Evolutionary conservation across 306 rosid genomes (phyloP).

Genomic region (Malus sylvestris): DNA sequence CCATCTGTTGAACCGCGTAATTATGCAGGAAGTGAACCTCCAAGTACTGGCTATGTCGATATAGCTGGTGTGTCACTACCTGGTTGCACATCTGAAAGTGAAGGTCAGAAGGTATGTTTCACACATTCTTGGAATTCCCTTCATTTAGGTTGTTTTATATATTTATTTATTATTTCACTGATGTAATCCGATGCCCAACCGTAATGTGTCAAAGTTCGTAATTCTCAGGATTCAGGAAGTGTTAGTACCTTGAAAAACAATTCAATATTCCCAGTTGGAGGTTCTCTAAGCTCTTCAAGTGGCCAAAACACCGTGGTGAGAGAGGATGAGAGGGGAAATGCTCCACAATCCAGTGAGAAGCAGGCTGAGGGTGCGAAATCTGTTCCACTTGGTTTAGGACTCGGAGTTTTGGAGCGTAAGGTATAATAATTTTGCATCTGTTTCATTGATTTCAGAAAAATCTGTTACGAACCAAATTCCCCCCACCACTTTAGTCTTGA

Average conservation of each 20-base stretch:
- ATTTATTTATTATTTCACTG: slow-evolving; percentile 1
- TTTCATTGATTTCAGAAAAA: background rate
- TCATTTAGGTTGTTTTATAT: background rate
- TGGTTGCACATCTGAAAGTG: slow-evolving; percentile 36
- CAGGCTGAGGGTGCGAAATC: slow-evolving; percentile 43
- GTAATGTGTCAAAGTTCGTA: slow-evolving; percentile 24
- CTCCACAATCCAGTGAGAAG: slow-evolving; percentile 35
- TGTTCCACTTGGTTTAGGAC: slow-evolving; percentile 86
- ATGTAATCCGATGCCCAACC: slow-evolving; percentile 28
- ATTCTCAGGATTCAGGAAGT: slow-evolving; percentile 28
- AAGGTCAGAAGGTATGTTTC: slow-evolving; percentile 35
- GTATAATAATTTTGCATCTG: slow-evolving; percentile 24
- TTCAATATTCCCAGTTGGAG: slow-evolving; percentile 41
- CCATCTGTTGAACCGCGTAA: slow-evolving; percentile 32
- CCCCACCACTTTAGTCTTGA: too few relatives aligned
- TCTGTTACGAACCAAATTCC: background rate
- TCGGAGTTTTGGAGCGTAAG: slow-evolving; percentile 74
- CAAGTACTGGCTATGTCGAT: slow-evolving; percentile 24
- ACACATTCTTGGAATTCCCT: slow-evolving; percentile 1
- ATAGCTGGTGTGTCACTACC: slow-evolving; percentile 27
- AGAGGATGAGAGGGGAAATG: slow-evolving; percentile 29
- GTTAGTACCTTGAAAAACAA: slow-evolving; percentile 36
- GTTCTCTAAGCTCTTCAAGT: slow-evolving; percentile 34
- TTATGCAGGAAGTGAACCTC: slow-evolving; percentile 38
- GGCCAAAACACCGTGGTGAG: slow-evolving; percentile 32